phyloP scores from a whole-genome alignment of 495 filamentous ascomycete genomes.

The Aspergillus diversus region DNA sequence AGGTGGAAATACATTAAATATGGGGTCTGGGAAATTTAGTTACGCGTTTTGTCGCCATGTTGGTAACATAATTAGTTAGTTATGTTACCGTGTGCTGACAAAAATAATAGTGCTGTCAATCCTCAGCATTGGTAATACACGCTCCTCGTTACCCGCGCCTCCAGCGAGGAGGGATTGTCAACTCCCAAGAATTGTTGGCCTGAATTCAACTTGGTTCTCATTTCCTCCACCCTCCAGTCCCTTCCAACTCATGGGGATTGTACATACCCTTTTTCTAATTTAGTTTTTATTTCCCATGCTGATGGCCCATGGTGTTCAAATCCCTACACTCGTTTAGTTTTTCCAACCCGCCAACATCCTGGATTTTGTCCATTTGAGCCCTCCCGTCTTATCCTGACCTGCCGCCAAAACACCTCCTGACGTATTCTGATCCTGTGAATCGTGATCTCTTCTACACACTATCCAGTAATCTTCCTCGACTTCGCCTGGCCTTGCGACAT shows the following conservation, averaged over 20 bases:
- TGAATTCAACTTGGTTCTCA: conserved; percentile 22
- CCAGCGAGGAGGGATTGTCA: conserved; percentile 19
- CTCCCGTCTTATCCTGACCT: conserved; percentile 6
- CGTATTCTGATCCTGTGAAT: not conserved
- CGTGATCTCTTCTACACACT: conserved; percentile 3
- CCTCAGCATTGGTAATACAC: conserved; percentile 17
- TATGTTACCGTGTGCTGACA: conserved; percentile 15
- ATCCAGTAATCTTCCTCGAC: not conserved
- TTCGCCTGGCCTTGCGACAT: not conserved
- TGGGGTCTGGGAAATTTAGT: conserved; percentile 1
- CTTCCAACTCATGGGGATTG: conserved; percentile 14
- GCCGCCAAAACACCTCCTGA: not conserved
- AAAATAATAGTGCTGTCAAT: conserved; percentile 2
- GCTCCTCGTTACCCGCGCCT: conserved; percentile 17
- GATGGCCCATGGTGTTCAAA: conserved; percentile 29
- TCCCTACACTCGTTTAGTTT: conserved; percentile 27
- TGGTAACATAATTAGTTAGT: not conserved
- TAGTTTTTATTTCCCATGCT: conserved; percentile 22
- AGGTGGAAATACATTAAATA: too few species aligned
- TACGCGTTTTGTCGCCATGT: conserved; percentile 9
- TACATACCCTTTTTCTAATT: conserved; percentile 15
- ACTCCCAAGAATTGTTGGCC: conserved; percentile 18
- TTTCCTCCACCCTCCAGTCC: conserved; percentile 23
- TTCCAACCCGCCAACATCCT: conserved; percentile 15
- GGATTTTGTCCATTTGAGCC: conserved; percentile 14